Base-by-base conservation (phyloP, 1,284 basidiomycete genomes). In the Entoloma clypeatum region DNA sequence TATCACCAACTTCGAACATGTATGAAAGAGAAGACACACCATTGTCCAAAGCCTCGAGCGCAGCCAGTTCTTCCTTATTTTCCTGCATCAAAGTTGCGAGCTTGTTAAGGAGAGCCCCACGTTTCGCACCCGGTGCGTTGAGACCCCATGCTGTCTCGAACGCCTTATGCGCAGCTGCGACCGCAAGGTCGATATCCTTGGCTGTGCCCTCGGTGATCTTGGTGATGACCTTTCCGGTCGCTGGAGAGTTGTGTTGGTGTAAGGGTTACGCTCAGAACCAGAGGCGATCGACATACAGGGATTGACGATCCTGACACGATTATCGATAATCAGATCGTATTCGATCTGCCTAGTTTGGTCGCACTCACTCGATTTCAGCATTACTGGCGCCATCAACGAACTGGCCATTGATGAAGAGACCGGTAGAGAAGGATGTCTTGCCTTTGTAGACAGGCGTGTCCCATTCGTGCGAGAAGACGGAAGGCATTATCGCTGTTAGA, bases 381-480 rank as follows among this genome's bases (percentile, higher is more conserved):
- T 71, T 65, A 44, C 80, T 74, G n/a, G 68, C 67, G n/a, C 84
- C 86, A 49, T 81, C 77, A 28, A 77, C 70, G 60, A 81, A 94
- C 68, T 94, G 65, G 62, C 86, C 86, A 65, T 81, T 72, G 68
- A 95, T 91, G 73, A 79, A 93, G 50, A 94, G 64, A 34, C 90
- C 89, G 19, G 84, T 82, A 48, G 64, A 71, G 64, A 90, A 75
- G 39, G 73, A 71, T 33, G 79, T 74, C 50, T 77, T 75, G 44
- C 86, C 87, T 67, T 86, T 86, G 79, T 68, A 89, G 51, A 68
- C 56, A 51, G 74, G 70, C 16, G 72, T 78, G 53, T 86, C 62
- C 63, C 87, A 87, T 35, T 79, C 64, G 72, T 88, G 63, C 18
- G 64, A 63, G 62, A 78, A 78, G 11, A 60, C 59, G 9, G 56